Conservation (phyloP, 176 grass and related monocot genomes). For the Melocanna baccifera region DNA sequence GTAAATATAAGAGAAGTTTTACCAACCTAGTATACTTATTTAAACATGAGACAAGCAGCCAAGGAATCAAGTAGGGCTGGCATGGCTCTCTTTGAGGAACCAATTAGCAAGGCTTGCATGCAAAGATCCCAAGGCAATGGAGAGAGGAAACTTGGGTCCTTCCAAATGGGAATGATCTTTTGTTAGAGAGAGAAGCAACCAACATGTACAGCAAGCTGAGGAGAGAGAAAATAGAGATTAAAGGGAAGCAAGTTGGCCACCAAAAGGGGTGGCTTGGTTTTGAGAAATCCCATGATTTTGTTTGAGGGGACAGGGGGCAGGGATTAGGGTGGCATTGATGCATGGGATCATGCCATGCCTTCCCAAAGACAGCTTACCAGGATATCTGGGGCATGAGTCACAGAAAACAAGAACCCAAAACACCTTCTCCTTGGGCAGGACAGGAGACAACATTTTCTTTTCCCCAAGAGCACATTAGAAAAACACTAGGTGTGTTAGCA, state of each 20-base stretch:
- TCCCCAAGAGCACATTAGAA: conserved; percentile 33
- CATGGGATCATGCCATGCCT: conserved; percentile 55
- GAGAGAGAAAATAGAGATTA: not conserved
- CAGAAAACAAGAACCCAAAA: conserved; percentile 77
- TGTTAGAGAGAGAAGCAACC: conserved; percentile 28
- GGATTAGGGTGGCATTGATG: conserved; percentile 77
- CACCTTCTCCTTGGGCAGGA: conserved; percentile 48
- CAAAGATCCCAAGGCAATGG: conserved; percentile 70
- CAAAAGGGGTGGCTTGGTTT: conserved; percentile 66
- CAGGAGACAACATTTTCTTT: conserved; percentile 36
- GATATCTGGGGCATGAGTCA: conserved; percentile 68
- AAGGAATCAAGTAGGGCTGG: conserved; percentile 42
- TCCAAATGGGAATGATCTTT: conserved; percentile 80
- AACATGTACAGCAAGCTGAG: not conserved
- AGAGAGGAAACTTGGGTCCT: conserved; percentile 47
- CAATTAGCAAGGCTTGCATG: conserved; percentile 56
- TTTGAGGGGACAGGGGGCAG: conserved; percentile 91
- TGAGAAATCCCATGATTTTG: conserved; percentile 96
- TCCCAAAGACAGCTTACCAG: conserved; percentile 76
- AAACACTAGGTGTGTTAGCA: conserved; percentile 43
- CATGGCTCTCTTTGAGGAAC: conserved; percentile 37
- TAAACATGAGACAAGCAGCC: conserved; percentile 29
- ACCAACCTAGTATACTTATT: not conserved
- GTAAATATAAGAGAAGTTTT: conserved; percentile 1
- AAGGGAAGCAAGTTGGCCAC: conserved; percentile 44